Percentiles rank a stretch among this genome's conserved stretches.
Evolutionary conservation across 75 land plant species (phyloP).

Genomic region (Selaginella moellendorffii): DNA sequence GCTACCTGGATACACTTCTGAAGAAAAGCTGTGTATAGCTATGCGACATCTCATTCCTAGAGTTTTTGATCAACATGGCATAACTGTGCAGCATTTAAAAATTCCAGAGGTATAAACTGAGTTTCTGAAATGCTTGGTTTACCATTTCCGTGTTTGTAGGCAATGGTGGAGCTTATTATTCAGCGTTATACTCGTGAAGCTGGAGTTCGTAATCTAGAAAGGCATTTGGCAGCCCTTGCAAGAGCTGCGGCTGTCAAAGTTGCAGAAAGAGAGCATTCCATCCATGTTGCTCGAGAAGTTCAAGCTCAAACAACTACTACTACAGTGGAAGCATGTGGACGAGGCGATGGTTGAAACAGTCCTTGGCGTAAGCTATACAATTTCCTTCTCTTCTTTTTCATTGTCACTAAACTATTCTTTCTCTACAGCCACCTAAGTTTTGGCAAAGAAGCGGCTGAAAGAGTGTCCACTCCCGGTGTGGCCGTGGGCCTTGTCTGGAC

Average conservation of each 20-base stretch:
- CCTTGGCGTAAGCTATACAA: constrained; percentile 82
- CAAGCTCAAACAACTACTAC: constrained; percentile 30
- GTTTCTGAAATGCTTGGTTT: not conserved
- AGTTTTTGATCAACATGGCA: constrained; percentile 87
- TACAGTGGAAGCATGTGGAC: constrained; percentile 43
- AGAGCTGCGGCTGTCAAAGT: constrained; percentile 92
- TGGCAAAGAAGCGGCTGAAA: constrained; percentile 79
- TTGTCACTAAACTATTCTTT: no score
- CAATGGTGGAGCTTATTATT: constrained; percentile 75
- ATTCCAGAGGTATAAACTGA: constrained; percentile 67
- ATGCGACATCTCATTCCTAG: constrained; percentile 87
- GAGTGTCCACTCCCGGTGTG: constrained; percentile 77
- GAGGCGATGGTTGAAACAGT: constrained; percentile 78
- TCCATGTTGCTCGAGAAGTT: constrained; percentile 37
- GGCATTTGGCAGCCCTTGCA: constrained; percentile 91
- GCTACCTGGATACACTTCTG: constrained; percentile 88
- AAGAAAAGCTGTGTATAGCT: constrained; percentile 82
- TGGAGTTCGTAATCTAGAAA: constrained; percentile 82
- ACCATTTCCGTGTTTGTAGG: constrained; percentile 22
- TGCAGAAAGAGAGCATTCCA: constrained; percentile 49
- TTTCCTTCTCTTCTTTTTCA: no score
- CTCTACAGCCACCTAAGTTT: constrained; percentile 81
- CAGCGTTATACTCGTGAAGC: constrained; percentile 95
- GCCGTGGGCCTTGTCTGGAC: constrained; percentile 97
- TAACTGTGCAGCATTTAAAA: constrained; percentile 54